A percentile compares a stretch with the other conserved stretches of the same genome.
Conservation (phyloP, 2,329 filamentous ascomycete species). For the Aspergillus tamarii region DNA sequence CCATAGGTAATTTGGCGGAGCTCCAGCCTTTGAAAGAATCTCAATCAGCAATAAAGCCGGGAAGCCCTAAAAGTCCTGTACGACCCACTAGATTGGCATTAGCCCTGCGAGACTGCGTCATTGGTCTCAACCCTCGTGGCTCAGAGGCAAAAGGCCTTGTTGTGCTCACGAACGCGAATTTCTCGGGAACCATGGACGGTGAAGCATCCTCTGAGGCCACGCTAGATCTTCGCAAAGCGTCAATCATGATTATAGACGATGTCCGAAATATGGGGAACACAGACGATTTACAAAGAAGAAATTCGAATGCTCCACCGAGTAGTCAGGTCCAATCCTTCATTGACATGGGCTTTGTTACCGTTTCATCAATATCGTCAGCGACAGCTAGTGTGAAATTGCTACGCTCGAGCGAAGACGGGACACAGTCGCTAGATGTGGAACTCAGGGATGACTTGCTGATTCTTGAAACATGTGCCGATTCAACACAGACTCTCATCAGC, state of each 20-base stretch:
- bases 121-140: slow-evolving; percentile 82
- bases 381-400: slow-evolving; percentile 67
- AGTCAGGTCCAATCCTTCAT: slow-evolving; percentile 56
- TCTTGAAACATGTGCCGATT: slow-evolving; percentile 94
- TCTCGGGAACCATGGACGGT: slow-evolving; percentile 69
- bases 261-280: slow-evolving; percentile 52
- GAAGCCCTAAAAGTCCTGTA: slow-evolving; percentile 27
- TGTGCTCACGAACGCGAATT: slow-evolving; percentile 75
- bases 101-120: slow-evolving; percentile 75
- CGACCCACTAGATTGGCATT: slow-evolving; percentile 62
- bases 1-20: slow-evolving; percentile 75
- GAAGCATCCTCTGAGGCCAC: slow-evolving; percentile 65
- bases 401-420: slow-evolving; percentile 58
- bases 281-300: slow-evolving; percentile 36
- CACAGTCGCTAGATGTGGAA: slow-evolving; percentile 75
- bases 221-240: slow-evolving; percentile 76
- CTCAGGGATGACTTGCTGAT: slow-evolving; percentile 84
- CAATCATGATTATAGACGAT: slow-evolving; percentile 82
- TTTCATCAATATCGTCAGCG: slow-evolving; percentile 85
- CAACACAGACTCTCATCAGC: slow-evolving; percentile 85
- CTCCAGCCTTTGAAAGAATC: slow-evolving; percentile 40
- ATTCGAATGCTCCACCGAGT: slow-evolving; percentile 34
- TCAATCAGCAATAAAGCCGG: slow-evolving; percentile 21
- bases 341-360: slow-evolving; percentile 76
- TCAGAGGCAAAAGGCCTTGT: slow-evolving; percentile 75